phyloP scores from a whole-genome alignment of 768 basidiomycete species.

The Coprinopsis marcescibilis region DNA sequence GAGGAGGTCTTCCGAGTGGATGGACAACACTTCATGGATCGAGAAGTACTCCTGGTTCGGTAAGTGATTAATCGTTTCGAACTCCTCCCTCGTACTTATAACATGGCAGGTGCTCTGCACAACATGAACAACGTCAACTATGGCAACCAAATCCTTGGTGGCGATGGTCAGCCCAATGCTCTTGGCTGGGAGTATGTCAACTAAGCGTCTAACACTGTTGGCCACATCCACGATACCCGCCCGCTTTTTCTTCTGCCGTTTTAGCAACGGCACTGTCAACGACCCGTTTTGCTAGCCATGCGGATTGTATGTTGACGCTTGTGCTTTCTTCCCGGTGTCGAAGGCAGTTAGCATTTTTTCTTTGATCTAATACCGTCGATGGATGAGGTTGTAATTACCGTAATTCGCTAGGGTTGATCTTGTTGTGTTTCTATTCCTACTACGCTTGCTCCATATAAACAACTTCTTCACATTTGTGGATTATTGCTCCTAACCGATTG shows the following conservation, averaged over 20 bases:
- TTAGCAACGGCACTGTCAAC: not conserved
- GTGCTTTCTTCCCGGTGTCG: not conserved
- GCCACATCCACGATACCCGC: not conserved
- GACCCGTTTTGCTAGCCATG: not conserved
- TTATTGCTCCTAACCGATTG: too few species aligned
- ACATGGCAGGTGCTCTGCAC: slow-evolving; percentile 45
- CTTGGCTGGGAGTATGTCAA: slow-evolving; percentile 49
- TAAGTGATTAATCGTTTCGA: slow-evolving; percentile 25
- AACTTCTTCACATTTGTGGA: too few species aligned
- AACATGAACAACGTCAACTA: slow-evolving; percentile 52
- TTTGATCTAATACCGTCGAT: too few species aligned
- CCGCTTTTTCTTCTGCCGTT: not conserved
- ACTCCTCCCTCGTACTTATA: not conserved
- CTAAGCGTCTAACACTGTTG: slow-evolving; percentile 12
- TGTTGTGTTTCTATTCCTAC: too few species aligned
- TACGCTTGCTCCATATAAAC: too few species aligned
- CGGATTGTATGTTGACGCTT: not conserved
- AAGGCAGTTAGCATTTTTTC: not conserved
- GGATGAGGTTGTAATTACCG: not conserved
- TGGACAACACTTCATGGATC: slow-evolving; percentile 40
- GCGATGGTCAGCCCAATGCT: slow-evolving; percentile 39
- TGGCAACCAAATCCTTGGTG: slow-evolving; percentile 45
- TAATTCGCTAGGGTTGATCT: too few species aligned
- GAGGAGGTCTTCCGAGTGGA: slow-evolving; percentile 33
- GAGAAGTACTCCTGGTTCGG: slow-evolving; percentile 53